Percentiles rank a stretch among this genome's conserved stretches.
phyloP scores from a whole-genome alignment of 2,329 filamentous ascomycete species.

The Malbranchea zuffiana region DNA sequence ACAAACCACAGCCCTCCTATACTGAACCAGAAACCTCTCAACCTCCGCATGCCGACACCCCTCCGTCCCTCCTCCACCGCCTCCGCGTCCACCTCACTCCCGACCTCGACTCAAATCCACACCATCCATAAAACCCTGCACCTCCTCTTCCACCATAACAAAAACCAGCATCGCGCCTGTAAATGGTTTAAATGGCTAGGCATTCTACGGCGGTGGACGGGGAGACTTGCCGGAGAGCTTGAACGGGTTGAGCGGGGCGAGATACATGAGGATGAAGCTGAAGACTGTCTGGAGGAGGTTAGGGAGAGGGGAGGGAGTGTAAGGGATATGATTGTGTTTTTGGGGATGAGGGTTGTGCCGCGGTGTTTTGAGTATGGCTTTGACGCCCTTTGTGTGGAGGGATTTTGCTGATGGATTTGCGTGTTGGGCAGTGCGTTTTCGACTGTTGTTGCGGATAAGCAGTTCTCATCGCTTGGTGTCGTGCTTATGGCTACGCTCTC shows the following conservation, averaged over 20 bases:
- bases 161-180: constrained; percentile 74
- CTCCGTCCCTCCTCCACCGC: no score
- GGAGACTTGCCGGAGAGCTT: constrained; percentile 42
- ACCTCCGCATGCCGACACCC: no score
- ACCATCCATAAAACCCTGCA: constrained; percentile 43
- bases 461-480: constrained; percentile 61
- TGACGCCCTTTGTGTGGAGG: neutral
- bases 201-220: constrained; percentile 57
- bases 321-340: constrained; percentile 18
- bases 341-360: constrained; percentile 29
- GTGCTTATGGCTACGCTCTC: constrained; percentile 56
- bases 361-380: constrained; percentile 32
- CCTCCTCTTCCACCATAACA: constrained; percentile 70
- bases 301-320: constrained; percentile 27
- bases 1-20: no score
- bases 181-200: constrained; percentile 73
- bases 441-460: constrained; percentile 58
- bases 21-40: no score
- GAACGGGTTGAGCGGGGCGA: constrained; percentile 34
- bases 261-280: constrained; percentile 25
- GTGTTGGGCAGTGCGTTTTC: constrained; percentile 43
- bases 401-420: constrained; percentile 8
- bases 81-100: neutral
- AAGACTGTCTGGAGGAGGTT: constrained; percentile 35
- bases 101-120: constrained; percentile 18